Percentiles rank a stretch among this genome's conserved stretches.
Conservation (phyloP, 1,284 basidiomycete genomes). For the Boletus semigastroideus region DNA sequence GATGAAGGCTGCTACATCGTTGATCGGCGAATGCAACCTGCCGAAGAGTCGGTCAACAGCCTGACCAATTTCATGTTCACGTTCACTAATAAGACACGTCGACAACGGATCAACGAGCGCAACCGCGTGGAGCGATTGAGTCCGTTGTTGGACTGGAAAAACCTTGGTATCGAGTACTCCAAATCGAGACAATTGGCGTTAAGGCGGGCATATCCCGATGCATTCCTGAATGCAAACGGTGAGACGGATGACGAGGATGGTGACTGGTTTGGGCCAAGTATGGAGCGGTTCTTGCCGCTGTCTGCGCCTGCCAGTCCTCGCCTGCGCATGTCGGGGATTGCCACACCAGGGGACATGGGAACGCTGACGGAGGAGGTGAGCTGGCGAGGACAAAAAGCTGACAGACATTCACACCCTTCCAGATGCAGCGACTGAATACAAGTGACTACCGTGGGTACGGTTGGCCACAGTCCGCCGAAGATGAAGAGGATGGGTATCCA, state of each 20-base stretch:
- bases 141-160: constrained; percentile 97
- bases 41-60: constrained; percentile 88
- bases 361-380: constrained; percentile 87
- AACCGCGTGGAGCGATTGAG: constrained; percentile 94
- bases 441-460: constrained; percentile 85
- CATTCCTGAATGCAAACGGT: constrained; percentile 64
- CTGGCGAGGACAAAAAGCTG: background rate
- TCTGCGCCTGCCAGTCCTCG: constrained; percentile 88
- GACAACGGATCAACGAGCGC: constrained; percentile 97
- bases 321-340: constrained; percentile 66
- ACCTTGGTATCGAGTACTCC: constrained; percentile 94
- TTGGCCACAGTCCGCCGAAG: constrained; percentile 65
- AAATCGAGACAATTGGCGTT: constrained; percentile 94
- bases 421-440: constrained; percentile 86
- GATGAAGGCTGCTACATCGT: constrained; percentile 95
- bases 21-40: constrained; percentile 85
- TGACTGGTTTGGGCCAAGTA: constrained; percentile 43
- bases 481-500: constrained; percentile 90
- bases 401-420: background rate
- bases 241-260: constrained; percentile 54
- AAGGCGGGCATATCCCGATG: constrained; percentile 92
- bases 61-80: constrained; percentile 73
- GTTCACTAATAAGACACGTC: constrained; percentile 87
- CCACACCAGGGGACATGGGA: constrained; percentile 91
- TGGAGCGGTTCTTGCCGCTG: constrained; percentile 59